phyloP scores from a whole-genome alignment of 169 alveolate genomes.

The Plasmodium vivax region DNA sequence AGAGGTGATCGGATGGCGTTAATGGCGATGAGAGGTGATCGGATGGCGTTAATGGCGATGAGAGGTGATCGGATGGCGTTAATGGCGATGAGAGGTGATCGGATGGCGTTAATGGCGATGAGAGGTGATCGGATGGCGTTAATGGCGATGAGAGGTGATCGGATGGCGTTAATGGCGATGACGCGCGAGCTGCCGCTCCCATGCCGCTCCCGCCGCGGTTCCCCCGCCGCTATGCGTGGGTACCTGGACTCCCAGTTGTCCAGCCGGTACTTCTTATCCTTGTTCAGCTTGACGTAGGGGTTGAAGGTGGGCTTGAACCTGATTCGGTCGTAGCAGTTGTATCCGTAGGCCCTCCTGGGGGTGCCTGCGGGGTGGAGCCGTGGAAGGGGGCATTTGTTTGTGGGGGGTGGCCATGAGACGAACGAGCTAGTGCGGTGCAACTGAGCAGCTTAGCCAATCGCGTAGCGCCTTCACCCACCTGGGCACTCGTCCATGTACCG shows the following conservation, averaged over 20 bases:
- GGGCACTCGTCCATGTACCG: constrained; percentile 86
- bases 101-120: no score
- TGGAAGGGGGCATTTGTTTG: neutral
- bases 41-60: no score
- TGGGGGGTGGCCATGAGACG: neutral
- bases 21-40: neutral
- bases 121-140: no score
- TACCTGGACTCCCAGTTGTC: constrained; percentile 92
- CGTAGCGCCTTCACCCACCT: constrained; percentile 42
- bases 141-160: no score
- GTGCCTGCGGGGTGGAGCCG: constrained; percentile 78
- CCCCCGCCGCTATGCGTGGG: neutral
- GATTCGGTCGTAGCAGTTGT: constrained; percentile 86
- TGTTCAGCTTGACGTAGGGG: constrained; percentile 88
- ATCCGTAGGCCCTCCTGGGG: constrained; percentile 89
- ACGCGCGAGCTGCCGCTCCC: neutral
- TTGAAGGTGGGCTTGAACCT: constrained; percentile 89
- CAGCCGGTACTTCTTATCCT: constrained; percentile 86
- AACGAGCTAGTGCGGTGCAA: neutral
- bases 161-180: neutral
- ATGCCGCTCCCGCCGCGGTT: no score
- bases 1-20: no score
- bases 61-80: no score
- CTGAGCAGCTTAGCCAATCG: neutral
- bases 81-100: no score